Conservation (phyloP, 129 eudicot species). For the Kitagawia praeruptora region DNA sequence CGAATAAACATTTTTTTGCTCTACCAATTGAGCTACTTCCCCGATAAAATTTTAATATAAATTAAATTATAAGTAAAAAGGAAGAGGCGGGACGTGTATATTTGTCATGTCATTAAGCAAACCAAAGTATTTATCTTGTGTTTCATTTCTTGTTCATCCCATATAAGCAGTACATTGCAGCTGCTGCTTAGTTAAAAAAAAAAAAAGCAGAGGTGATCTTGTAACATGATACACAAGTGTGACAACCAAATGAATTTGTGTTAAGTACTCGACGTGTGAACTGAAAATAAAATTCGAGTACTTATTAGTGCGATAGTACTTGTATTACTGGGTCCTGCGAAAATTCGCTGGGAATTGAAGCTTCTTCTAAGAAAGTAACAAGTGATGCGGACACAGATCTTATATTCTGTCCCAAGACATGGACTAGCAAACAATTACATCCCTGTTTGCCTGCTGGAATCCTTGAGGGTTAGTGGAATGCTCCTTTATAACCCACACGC, state of each 20-base stretch:
- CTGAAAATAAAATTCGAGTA: background rate
- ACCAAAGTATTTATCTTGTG: too few species aligned
- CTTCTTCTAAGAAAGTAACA: background rate
- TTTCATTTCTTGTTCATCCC: too few species aligned
- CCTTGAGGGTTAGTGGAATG: background rate
- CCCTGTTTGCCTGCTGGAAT: constrained; percentile 1
- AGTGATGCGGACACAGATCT: background rate
- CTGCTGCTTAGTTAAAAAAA: too few species aligned
- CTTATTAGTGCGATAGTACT: background rate
- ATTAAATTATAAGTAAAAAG: too few species aligned
- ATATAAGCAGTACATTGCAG: too few species aligned
- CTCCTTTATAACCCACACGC: background rate
- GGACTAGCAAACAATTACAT: background rate
- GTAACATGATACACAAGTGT: background rate
- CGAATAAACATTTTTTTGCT: too few species aligned
- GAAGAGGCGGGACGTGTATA: too few species aligned
- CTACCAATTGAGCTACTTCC: too few species aligned
- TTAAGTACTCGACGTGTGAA: background rate
- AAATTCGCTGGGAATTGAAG: background rate
- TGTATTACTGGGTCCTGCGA: too few species aligned
- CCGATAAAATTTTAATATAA: too few species aligned
- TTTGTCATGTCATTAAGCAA: too few species aligned
- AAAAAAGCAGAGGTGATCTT: background rate
- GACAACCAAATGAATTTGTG: background rate
- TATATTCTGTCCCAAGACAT: background rate